Conservation (phyloP, 2,329 filamentous ascomycete genomes). For the Rutstroemia sydowiana region DNA sequence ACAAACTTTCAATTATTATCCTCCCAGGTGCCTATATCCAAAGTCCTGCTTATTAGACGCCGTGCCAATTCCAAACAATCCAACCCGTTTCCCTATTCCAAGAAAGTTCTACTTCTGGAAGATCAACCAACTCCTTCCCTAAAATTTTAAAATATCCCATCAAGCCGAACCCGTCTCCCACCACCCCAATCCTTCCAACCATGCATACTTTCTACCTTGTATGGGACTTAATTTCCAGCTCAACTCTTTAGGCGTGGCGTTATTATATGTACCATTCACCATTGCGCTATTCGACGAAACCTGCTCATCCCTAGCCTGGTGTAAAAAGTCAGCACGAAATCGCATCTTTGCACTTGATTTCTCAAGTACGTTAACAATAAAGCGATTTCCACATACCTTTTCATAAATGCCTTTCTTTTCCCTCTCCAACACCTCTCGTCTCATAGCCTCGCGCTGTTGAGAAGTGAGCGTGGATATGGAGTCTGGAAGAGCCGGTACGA, state of each 20-base stretch:
- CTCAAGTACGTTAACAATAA: too few species aligned
- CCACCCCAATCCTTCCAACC: slow-evolving; percentile 6
- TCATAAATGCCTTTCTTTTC: slow-evolving; percentile 34
- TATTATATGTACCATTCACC: neutral
- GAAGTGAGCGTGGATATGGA: slow-evolving; percentile 25
- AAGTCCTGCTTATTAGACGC: too few species aligned
- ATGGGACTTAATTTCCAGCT: neutral
- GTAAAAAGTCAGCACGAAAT: too few species aligned
- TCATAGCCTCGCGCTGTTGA: slow-evolving; percentile 42
- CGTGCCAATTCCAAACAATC: too few species aligned
- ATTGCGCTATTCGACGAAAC: too few species aligned
- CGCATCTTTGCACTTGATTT: too few species aligned
- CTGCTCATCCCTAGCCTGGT: too few species aligned
- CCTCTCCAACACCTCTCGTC: slow-evolving; percentile 38
- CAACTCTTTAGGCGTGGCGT: neutral
- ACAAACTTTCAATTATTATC: too few species aligned
- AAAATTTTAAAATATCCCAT: neutral
- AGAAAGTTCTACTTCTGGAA: too few species aligned
- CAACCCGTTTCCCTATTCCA: too few species aligned
- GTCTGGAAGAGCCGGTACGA: neutral
- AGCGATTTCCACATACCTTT: slow-evolving; percentile 18
- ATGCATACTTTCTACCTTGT: slow-evolving; percentile 6
- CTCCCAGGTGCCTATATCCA: too few species aligned
- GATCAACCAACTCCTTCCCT: too few species aligned
- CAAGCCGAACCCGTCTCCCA: slow-evolving; percentile 1